phyloP scores from a whole-genome alignment of 2,329 filamentous ascomycete genomes.

The Didymella glomerata region DNA sequence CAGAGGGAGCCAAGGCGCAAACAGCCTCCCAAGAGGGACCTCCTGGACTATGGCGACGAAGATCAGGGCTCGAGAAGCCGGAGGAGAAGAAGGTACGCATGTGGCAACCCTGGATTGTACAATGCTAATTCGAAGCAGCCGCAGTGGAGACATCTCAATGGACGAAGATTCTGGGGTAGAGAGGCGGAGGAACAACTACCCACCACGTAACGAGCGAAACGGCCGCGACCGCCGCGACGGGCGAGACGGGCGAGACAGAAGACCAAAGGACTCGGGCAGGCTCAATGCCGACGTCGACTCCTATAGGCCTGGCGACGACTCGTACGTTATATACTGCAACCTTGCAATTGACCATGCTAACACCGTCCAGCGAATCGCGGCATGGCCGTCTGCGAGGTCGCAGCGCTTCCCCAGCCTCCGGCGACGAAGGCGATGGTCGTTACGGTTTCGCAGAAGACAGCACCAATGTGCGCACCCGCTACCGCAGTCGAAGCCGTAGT shows the following conservation, averaged over 20 bases:
- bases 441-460: constrained; percentile 59
- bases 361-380: constrained; percentile 39
- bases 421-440: constrained; percentile 58
- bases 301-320: constrained; percentile 41
- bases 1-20: constrained; percentile 63
- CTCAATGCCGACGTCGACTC: constrained; percentile 40
- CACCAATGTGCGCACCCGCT: constrained; percentile 55
- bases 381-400: constrained; percentile 64
- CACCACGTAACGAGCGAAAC: constrained; percentile 3
- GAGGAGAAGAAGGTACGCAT: constrained; percentile 35
- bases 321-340: constrained; percentile 25
- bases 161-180: constrained; percentile 71
- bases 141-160: constrained; percentile 75
- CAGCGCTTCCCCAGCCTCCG: constrained; percentile 65
- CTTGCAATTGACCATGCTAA: not conserved
- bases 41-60: constrained; percentile 44
- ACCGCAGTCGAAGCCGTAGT: constrained; percentile 54
- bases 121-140: constrained; percentile 39
- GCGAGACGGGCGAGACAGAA: constrained; percentile 31
- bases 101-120: not conserved
- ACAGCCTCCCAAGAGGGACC: constrained; percentile 46
- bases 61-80: constrained; percentile 32
- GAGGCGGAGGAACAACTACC: constrained; percentile 31
- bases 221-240: constrained; percentile 15
- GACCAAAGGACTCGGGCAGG: constrained; percentile 20